Evolutionary conservation across 2,329 filamentous ascomycete species (phyloP), one percentile per base, ranked within the genome.

Genomic region (Mariannaea sp.): DNA sequence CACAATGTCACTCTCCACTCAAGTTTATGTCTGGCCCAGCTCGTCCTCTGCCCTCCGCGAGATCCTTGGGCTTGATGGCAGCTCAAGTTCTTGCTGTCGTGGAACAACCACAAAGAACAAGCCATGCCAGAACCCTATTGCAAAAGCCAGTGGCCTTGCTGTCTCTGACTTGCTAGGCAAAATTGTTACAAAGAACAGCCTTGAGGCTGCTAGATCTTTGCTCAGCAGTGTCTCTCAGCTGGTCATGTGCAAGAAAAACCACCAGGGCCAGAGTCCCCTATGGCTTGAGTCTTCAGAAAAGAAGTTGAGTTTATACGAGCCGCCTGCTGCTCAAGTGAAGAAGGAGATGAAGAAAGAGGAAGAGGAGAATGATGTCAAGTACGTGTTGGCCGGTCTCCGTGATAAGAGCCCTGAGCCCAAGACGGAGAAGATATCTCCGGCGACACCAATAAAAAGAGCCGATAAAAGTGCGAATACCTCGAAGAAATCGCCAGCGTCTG

Each of bases 171-270:
- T 64, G 4, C 17, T 66, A 7, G 14, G 32, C 5, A 43, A 60
- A 17, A 48, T 57, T 10, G 29, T 58, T 9, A 22, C 10, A 7
- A 38, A 36, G 13, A 55, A 56, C 4, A 57, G 41, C 30, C 59
- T 60, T 26, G 39, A 41, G 13, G 43, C 57, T 19, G 55, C 63
- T 10, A 40, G 46, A 13, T n/a, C 52, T 10, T 24, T 54, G 14
- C 54, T 68, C 26, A 9, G 9, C 5, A 12, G 53, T 17, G 45
- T 63, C 5, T 53, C 62, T n/a, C 9, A 32, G 16, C 33, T 65
- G 8, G 40, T 66, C 5, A 49, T 68, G 50, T 68, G 66, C 27
- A 1, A 14, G 24, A 10, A 1, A 2, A 0, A 14, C 3, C 56
- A 60, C 14, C 32, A 48, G 7, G 1, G 43, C 1, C 7, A 62